Conservation (phyloP, 108 stramenopile species). For the Discostella pseudostelligera region DNA sequence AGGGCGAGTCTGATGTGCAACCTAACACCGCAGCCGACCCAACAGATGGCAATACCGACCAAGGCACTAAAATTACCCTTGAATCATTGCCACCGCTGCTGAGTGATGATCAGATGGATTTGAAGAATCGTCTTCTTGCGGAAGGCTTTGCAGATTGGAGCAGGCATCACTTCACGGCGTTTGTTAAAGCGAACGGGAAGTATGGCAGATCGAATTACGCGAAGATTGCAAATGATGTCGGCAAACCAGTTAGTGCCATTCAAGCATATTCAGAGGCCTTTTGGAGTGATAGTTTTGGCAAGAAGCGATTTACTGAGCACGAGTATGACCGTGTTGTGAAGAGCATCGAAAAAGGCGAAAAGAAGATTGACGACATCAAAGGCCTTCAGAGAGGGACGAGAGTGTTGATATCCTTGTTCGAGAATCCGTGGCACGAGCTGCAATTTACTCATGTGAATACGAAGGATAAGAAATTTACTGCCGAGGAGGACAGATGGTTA, state of each 20-base stretch:
- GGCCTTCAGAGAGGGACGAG: constrained; percentile 64
- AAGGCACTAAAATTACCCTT: not conserved
- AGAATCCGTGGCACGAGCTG: constrained; percentile 86
- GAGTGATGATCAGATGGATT: constrained; percentile 73
- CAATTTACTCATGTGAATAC: constrained; percentile 69
- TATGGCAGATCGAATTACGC: constrained; percentile 84
- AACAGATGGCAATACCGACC: not conserved
- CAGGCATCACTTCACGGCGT: constrained; percentile 78
- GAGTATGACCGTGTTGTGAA: constrained; percentile 83
- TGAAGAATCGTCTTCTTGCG: constrained; percentile 75
- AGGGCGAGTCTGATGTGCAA: constrained; percentile 1
- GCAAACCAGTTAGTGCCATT: constrained; percentile 83
- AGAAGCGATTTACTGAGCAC: constrained; percentile 66
- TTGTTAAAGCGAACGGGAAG: constrained; percentile 60
- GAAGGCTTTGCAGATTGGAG: constrained; percentile 92
- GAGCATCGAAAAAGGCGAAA: constrained; percentile 81
- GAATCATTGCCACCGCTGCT: constrained; percentile 67
- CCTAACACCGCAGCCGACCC: not conserved
- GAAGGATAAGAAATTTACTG: constrained; percentile 54
- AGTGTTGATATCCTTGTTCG: constrained; percentile 74
- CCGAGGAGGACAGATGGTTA: constrained; percentile 43
- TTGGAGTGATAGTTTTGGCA: constrained; percentile 68
- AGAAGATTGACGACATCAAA: constrained; percentile 79
- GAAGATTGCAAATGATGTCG: constrained; percentile 83
- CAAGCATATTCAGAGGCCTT: constrained; percentile 85